These are phyloP conservation scores for Cordyceps farinosa DNA, from an alignment of 2,329 filamentous ascomycete species.

Conservation along the genomic window DNA sequence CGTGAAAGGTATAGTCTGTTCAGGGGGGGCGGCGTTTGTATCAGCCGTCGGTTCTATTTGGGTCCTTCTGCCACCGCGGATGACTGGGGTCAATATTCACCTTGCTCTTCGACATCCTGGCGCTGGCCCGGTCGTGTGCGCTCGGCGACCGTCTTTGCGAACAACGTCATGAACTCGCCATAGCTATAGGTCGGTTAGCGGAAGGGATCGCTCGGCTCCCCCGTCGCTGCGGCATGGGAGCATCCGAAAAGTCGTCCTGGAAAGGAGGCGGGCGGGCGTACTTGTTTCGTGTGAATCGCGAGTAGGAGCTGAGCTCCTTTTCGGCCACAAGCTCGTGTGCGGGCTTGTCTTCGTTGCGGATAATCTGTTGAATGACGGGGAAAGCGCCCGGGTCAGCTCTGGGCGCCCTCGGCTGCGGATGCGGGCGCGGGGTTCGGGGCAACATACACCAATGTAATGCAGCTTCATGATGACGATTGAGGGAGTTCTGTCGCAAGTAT, in stretches of 20 bases:
- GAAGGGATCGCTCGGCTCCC: slow-evolving; percentile 12
- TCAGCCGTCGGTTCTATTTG: not conserved
- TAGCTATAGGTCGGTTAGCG: slow-evolving; percentile 31
- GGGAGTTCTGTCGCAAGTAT: not conserved
- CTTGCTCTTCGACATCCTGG: slow-evolving; percentile 81
- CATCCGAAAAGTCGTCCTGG: not conserved
- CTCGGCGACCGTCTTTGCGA: slow-evolving; percentile 83
- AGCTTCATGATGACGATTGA: slow-evolving; percentile 67
- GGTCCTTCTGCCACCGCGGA: not conserved
- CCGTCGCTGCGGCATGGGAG: not conserved
- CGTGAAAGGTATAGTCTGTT: slow-evolving; percentile 73
- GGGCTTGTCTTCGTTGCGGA: slow-evolving; percentile 75
- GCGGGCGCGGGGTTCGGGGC: slow-evolving; percentile 26
- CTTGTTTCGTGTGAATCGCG: slow-evolving; percentile 73
- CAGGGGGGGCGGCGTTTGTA: slow-evolving; percentile 13
- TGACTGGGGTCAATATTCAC: slow-evolving; percentile 35
- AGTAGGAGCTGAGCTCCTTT: slow-evolving; percentile 74
- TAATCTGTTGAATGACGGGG: slow-evolving; percentile 54
- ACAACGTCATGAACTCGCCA: slow-evolving; percentile 74
- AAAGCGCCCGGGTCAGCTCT: slow-evolving; percentile 18
- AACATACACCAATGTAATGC: slow-evolving; percentile 78
- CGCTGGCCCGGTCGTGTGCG: slow-evolving; percentile 75
- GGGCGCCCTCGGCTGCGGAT: slow-evolving; percentile 19
- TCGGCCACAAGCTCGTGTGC: slow-evolving; percentile 73
- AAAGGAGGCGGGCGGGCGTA: slow-evolving; percentile 36